These are phyloP conservation scores for Colletotrichum viniferum DNA, from an alignment of 2,329 filamentous ascomycete species.

Conservation along the genomic window DNA sequence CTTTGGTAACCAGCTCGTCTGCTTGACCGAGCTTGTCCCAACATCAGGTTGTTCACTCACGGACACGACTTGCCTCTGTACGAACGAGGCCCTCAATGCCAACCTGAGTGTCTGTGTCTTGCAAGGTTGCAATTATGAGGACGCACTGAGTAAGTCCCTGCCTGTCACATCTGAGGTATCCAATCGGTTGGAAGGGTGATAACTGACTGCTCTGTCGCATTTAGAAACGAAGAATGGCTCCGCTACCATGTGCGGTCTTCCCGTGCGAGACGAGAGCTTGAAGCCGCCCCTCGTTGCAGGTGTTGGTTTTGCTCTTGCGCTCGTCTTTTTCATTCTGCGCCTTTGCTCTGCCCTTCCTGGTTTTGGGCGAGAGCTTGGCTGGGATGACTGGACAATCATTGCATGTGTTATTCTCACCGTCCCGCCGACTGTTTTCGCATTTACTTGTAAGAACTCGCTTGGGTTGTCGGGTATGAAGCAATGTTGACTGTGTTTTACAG, in stretches of 20 bases:
- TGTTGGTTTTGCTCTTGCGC: constrained; percentile 29
- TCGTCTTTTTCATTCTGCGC: constrained; percentile 31
- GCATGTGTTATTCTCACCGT: constrained; percentile 37
- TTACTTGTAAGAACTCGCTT: not conserved
- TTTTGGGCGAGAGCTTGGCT: constrained; percentile 28
- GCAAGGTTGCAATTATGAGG: constrained; percentile 20
- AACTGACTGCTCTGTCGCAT: not conserved
- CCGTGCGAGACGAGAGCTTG: constrained; percentile 27
- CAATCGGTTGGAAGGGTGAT: not conserved
- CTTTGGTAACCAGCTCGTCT: constrained; percentile 15
- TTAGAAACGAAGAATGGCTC: constrained; percentile 24
- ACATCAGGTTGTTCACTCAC: constrained; percentile 14
- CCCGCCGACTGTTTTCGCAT: not conserved
- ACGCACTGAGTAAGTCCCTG: not conserved
- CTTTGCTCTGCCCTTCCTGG: constrained; percentile 28
- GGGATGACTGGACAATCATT: constrained; percentile 40
- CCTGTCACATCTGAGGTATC: not conserved
- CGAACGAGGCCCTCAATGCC: constrained; percentile 23
- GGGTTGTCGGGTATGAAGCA: not conserved
- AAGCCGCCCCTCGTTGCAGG: constrained; percentile 28
- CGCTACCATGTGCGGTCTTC: constrained; percentile 25
- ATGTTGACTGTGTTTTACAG: constrained; percentile 27
- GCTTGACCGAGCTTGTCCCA: constrained; percentile 14
- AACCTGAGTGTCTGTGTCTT: constrained; percentile 20
- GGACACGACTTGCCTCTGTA: constrained; percentile 24